Base-by-base conservation (phyloP, 2,329 filamentous ascomycete genomes). In the Fusarium brevicatenulatum region DNA sequence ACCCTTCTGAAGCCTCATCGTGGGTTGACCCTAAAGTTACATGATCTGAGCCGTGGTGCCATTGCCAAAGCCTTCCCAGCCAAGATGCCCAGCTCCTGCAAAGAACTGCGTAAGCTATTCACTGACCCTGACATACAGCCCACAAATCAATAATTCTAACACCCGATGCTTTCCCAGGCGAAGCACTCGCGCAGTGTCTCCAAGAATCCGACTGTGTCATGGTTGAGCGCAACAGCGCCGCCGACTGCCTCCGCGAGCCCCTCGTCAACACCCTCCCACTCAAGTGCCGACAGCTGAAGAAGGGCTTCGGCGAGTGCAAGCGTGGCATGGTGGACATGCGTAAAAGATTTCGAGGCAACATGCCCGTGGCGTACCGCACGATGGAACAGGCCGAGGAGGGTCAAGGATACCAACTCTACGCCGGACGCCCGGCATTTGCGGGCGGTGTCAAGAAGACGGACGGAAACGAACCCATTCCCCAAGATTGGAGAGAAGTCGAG, bases 321-420 rank as follows among this genome's bases (percentile, higher is more conserved):
- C 93, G 95, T 74, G 96, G 96, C 74, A 91, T 97, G 90, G 93
- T 98, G 77, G 96, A 99, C 82, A 99, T 99, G 96, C 93, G 96
- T 82, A 98, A 98, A 86, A 92, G 96, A 39, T 98, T 99, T 84
- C 90, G 96, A 63, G 96, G 96, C 66, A 98, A 98, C 85, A 90
- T 94, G 81, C 95, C 96, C 60, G 91, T 97, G 73, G 87, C 90
- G 30, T 89, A 92, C 74, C 86, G 85, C 78, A 83, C 86, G 66
- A 84, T 91, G 77, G 87, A 91, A 79, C 71, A 76, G 58, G 82
- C 89, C 63, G 91, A 93, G 75, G 85, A 85, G 16, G 86, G 85
- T 70, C 83, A 85, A 61, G 88, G 89, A 8, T 89, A 91, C 79
- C 91, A 96, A 85, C 82, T 97, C 74, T 97, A 97, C 81, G 93